These are phyloP conservation scores for Lepraria neglecta DNA, from an alignment of 495 filamentous ascomycete genomes.

Conservation along the genomic window DNA sequence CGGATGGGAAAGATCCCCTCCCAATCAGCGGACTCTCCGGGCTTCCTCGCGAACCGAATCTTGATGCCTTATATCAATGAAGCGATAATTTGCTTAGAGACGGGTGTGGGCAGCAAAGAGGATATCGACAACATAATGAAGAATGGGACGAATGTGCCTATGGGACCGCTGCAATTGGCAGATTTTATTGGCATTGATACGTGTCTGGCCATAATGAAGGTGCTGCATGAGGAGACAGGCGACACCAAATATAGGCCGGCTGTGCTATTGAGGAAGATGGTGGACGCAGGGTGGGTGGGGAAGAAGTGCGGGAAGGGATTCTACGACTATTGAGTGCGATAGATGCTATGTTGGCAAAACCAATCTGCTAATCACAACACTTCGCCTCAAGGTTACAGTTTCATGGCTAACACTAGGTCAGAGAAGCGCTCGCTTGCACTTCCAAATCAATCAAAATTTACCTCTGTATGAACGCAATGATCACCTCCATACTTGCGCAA, in stretches of 20 bases:
- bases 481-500: too few relatives aligned
- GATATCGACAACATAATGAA: constrained; percentile 98
- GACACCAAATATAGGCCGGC: constrained; percentile 92
- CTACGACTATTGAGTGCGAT: constrained; percentile 62
- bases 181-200: constrained; percentile 98
- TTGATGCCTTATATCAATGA: constrained; percentile 99
- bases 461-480: too few relatives aligned
- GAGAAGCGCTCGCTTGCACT: too few relatives aligned
- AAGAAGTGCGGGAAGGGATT: constrained; percentile 98
- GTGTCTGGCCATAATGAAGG: constrained; percentile 94
- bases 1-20: constrained; percentile 89
- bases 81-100: constrained; percentile 93
- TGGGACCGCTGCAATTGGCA: constrained; percentile 89
- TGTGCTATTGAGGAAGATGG: constrained; percentile 85
- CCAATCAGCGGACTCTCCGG: constrained; percentile 78
- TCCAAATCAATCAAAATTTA: too few relatives aligned
- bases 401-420: too few relatives aligned
- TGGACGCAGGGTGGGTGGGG: constrained; percentile 94
- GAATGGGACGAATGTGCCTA: constrained; percentile 96
- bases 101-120: constrained; percentile 76
- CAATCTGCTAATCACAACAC: too few relatives aligned
- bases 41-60: constrained; percentile 94
- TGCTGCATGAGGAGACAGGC: constrained; percentile 82
- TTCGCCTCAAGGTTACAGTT: too few relatives aligned
- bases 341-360: too few relatives aligned